A percentile compares a stretch with the other conserved stretches of the same genome.
phyloP scores from a whole-genome alignment of 1,284 basidiomycete genomes.

The Boletellus deceptivus region DNA sequence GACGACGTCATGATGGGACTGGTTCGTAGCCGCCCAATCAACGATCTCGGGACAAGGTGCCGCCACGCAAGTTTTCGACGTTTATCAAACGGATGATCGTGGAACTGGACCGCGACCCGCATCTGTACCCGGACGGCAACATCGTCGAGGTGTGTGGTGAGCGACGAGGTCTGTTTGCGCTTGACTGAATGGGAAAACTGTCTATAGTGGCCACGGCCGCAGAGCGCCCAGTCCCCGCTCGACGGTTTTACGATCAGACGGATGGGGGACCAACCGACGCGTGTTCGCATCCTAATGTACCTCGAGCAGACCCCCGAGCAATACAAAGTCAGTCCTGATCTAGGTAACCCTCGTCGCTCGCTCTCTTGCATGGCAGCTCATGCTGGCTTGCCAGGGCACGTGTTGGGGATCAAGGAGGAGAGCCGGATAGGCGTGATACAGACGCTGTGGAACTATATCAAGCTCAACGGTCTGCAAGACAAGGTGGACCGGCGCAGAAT shows the following conservation, averaged over 20 bases:
- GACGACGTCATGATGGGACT: background rate
- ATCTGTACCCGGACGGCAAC: conserved; percentile 79
- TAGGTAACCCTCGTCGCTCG: conserved; percentile 46
- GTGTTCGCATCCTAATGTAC: conserved; percentile 79
- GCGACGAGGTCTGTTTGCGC: background rate
- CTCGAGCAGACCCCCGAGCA: conserved; percentile 86
- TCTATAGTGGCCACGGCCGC: conserved; percentile 68
- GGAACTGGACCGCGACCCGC: conserved; percentile 84
- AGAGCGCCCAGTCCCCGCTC: conserved; percentile 54
- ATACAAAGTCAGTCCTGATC: conserved; percentile 77
- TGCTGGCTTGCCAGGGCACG: conserved; percentile 39
- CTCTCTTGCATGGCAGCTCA: conserved; percentile 10
- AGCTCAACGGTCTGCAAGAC: conserved; percentile 84
- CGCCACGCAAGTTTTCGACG: conserved; percentile 81
- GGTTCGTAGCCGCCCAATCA: conserved; percentile 50
- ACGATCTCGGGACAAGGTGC: conserved; percentile 63
- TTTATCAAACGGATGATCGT: conserved; percentile 84
- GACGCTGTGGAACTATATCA: conserved; percentile 92
- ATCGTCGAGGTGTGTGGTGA: conserved; percentile 61
- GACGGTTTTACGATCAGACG: conserved; percentile 91
- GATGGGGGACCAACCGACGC: conserved; percentile 76
- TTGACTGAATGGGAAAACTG: background rate
- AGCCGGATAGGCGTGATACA: conserved; percentile 82
- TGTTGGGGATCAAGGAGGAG: conserved; percentile 85
- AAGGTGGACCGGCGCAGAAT: conserved; percentile 84